Conservation (phyloP, 2,329 filamentous ascomycete genomes). For the Ophiostoma piceae region DNA sequence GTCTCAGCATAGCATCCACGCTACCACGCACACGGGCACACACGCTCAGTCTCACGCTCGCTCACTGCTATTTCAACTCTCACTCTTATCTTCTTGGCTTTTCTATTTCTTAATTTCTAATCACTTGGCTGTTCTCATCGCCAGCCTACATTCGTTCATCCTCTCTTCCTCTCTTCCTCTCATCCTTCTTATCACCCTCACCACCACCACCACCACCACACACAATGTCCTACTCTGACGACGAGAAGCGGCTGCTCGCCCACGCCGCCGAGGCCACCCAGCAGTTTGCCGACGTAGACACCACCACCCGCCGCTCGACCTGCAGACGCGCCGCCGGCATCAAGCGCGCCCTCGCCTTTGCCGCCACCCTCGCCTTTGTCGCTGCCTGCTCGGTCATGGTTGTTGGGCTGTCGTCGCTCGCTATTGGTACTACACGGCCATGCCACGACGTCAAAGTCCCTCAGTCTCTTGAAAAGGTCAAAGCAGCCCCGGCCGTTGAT, state of each 20-base stretch:
- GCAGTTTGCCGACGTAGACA: background rate
- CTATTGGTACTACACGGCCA: conserved; percentile 15
- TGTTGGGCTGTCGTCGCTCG: conserved; percentile 10
- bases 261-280: conserved; percentile 18
- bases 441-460: background rate
- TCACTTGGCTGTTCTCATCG: background rate
- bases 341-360: conserved; percentile 13
- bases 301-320: conserved; percentile 9
- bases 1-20: background rate
- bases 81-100: background rate
- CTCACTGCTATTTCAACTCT: background rate
- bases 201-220: background rate
- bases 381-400: conserved; percentile 1
- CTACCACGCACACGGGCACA: too few species aligned
- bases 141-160: background rate
- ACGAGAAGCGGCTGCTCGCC: conserved; percentile 25
- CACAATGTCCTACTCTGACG: conserved; percentile 22
- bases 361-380: conserved; percentile 17
- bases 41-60: too few species aligned
- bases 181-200: background rate
- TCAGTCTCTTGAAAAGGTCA: too few species aligned
- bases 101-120: background rate
- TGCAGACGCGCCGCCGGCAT: conserved; percentile 17
- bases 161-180: background rate
- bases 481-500: background rate